Percentiles rank a stretch among this genome's conserved stretches.
Conservation (phyloP, 2,329 filamentous ascomycete species). For the Pseudophaeomoniella oleicola region DNA sequence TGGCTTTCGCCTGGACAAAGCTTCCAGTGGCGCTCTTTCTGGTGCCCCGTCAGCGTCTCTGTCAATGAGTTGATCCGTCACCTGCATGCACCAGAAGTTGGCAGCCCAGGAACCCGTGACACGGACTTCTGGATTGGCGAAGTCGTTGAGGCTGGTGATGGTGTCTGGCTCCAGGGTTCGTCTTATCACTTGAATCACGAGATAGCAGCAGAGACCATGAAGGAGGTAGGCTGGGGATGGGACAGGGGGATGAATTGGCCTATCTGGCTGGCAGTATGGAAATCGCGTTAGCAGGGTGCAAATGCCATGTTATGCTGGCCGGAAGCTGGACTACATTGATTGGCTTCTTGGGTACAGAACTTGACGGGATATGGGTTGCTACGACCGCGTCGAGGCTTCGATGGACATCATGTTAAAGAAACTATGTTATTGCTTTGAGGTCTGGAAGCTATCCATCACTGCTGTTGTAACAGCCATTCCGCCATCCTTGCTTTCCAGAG, state of each 20-base stretch:
- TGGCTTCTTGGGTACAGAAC: too few species aligned
- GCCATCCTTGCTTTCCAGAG: too few species aligned
- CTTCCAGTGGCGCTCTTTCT: conserved; percentile 34
- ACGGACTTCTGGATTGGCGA: conserved; percentile 37
- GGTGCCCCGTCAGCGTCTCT: conserved; percentile 38
- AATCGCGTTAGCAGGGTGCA: too few species aligned
- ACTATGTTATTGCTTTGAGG: too few species aligned
- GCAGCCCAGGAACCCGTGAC: not conserved
- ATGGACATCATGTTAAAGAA: too few species aligned
- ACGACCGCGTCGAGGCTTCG: too few species aligned
- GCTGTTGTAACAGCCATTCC: too few species aligned
- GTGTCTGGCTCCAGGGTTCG: conserved; percentile 44
- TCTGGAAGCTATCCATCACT: too few species aligned
- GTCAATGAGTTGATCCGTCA: conserved; percentile 43
- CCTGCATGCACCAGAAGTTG: conserved; percentile 28
- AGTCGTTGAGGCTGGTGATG: conserved; percentile 38
- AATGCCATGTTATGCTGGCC: too few species aligned
- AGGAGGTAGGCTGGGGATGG: conserved; percentile 45
- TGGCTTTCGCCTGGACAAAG: conserved; percentile 17
- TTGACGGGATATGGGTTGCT: too few species aligned
- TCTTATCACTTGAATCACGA: conserved; percentile 36
- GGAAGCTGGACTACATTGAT: too few species aligned
- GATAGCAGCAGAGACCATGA: conserved; percentile 34
- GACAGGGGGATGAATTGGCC: conserved; percentile 12
- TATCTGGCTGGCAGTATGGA: conserved; percentile 11